Evolutionary conservation across 306 rosid species (phyloP).

Genomic region (Comarum palustre): DNA sequence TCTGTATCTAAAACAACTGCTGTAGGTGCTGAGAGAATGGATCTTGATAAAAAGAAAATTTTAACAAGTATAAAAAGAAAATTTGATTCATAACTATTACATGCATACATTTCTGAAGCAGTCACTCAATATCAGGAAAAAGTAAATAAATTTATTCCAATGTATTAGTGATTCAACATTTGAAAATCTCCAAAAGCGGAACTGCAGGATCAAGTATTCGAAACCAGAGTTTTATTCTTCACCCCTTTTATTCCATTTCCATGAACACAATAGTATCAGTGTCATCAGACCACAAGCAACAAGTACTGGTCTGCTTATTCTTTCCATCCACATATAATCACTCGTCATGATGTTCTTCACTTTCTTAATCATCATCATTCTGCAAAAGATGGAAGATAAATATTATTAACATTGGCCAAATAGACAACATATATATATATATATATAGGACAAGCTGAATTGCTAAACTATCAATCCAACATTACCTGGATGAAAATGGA

Average conservation of each 20-base stretch:
- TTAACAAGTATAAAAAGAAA: no score
- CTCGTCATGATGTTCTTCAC: constrained; percentile 18
- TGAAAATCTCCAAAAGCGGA: no score
- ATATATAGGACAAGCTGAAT: no score
- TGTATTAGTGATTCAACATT: background rate
- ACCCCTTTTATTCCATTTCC: background rate
- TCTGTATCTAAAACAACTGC: no score
- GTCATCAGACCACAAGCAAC: background rate
- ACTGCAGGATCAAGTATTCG: background rate
- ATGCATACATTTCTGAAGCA: no score
- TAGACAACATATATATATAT: no score
- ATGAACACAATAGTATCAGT: background rate
- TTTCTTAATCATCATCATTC: background rate
- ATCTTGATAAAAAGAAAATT: no score
- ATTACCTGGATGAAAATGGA: no score
- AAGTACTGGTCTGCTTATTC: constrained; percentile 29
- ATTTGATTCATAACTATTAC: no score
- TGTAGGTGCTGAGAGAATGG: no score
- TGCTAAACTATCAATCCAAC: no score
- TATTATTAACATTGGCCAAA: background rate
- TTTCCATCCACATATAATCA: constrained; percentile 50
- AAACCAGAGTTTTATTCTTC: background rate
- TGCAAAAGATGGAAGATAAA: background rate
- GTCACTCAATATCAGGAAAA: background rate
- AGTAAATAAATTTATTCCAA: background rate